phyloP scores from a whole-genome alignment of 352 stramenopile species.

The Pythium phragmitis region DNA sequence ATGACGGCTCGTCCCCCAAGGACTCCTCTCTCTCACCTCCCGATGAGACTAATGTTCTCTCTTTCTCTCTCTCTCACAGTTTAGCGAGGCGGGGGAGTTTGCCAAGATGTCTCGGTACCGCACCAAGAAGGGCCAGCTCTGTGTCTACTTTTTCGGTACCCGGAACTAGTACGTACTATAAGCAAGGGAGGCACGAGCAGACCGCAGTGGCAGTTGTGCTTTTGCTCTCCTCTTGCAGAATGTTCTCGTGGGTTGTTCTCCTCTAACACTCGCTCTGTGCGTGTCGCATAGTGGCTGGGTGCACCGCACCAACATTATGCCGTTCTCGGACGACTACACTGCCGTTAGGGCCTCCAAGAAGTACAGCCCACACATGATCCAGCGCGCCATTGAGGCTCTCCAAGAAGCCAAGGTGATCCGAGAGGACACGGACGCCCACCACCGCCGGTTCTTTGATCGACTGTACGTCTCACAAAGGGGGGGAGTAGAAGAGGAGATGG shows the following conservation, averaged over 20 bases:
- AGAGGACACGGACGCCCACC: constrained; percentile 54
- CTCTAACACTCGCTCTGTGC: neutral
- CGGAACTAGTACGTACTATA: constrained; percentile 76
- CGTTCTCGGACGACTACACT: constrained; percentile 68
- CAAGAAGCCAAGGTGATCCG: constrained; percentile 70
- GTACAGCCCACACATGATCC: constrained; percentile 66
- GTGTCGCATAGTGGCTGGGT: constrained; percentile 64
- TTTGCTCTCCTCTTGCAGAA: neutral
- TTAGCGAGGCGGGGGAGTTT: constrained; percentile 81
- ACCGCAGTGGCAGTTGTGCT: neutral
- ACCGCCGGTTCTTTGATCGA: constrained; percentile 71
- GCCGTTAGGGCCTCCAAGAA: constrained; percentile 64
- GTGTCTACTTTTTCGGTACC: constrained; percentile 86
- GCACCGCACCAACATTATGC: constrained; percentile 62
- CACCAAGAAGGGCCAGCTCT: constrained; percentile 71
- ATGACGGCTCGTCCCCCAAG: too few relatives aligned
- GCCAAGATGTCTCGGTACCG: constrained; percentile 78
- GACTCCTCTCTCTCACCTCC: neutral
- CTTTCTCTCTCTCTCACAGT: constrained; percentile 33
- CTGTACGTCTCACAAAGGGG: constrained; percentile 45
- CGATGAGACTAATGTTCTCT: neutral
- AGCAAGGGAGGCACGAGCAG: neutral
- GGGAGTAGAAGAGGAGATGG: neutral
- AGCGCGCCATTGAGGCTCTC: constrained; percentile 47
- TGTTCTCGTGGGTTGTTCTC: neutral